Evolutionary conservation across 768 basidiomycete species (phyloP), one percentile per base, ranked within the genome.

Genomic region (Hemileccinum rubropunctum): DNA sequence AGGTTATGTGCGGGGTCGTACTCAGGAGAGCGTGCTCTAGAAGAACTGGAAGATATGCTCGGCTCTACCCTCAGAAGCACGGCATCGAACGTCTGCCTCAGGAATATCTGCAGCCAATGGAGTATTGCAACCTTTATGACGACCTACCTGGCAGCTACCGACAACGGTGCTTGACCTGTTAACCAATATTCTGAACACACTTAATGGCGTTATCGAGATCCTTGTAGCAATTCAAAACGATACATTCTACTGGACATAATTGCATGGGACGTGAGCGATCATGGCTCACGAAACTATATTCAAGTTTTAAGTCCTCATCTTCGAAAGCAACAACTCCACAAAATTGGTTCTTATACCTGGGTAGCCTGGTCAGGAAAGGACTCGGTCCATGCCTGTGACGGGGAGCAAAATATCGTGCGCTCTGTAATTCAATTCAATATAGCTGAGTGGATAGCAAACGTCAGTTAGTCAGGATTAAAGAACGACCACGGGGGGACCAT

Each of bases 21-120:
- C 11, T 53, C 49, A 0, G 58, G 59, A 20, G 58, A 58, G 40
- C 57, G 41, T 20, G 47, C 50, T 15, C 37, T 58, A 6, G 59
- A 54, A 28, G 35, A 45, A 26, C 38, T 46, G 9, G 13, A 0
- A 11, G 20, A 44, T 6, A 47, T 3, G 8, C 44, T 21, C 48
- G 14, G 11, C 33, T 18, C 15, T 21, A 33, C 30, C 41, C 48
- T 26, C 45, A 50, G 27, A 0, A 1, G 4, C 0, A 1, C 2
- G 4, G n/a, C n/a, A n/a, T 32, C 3, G 28, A 53, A 3, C 5
- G 5, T 11, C 6, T 57, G 12, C n/a, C 45, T 4, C 26, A 37
- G 56, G 8, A 50, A 7, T 34, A 6, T 7, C 28, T 60, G 21
- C 2, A 43, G 14, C 38, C 41, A n/a, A 27, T 5, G 9, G 5